Base-by-base conservation (phyloP, 352 stramenopile species). In the Phytophthora vignae region DNA sequence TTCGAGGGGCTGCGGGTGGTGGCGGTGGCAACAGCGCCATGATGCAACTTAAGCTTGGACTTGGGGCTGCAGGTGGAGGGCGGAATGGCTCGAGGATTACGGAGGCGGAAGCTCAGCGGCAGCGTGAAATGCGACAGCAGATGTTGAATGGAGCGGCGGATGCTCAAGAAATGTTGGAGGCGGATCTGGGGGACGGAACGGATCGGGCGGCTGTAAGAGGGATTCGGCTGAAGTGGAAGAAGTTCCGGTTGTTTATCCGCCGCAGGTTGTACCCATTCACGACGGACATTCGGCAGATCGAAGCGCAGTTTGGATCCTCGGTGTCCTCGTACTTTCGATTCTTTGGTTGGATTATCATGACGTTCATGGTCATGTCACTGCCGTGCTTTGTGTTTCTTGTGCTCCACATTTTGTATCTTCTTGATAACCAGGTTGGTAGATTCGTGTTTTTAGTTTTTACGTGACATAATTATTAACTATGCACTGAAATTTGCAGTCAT, bases 301-400 rank as follows among this genome's bases (percentile, higher is more conserved):
- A 96, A 46, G 87, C 87, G n/a, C 87, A 87, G 3, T 96, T 94
- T 50, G 89, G 89, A 12, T 88, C 77, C 25, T 93, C 85, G 2
- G 89, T 96, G 17, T 85, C 86, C 15, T 88, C 89, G 15, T 96
- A 96, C 54, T 96, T 95, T 53, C 73, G 79, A 1, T 95, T 96
- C 67, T 91, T 89, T 27, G 73, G 78, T 4, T 96, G 87, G 87
- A 88, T 96, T 58, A 90, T 94, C 55, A 78, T 85, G 66, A 92
- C 84, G 49, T 93, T 91, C 60, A 80, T 88, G 14, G 60, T 79
- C 1, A 76, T 93, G n/a, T 77, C 78, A 0, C 64, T 90, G 7
- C 78, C 85, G 3, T 79, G 78, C 14, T 48, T 86, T 10, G 76
- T 88, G n/a, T 79, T 84, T 6, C 71, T 93, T 36, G 65, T 90